Base-by-base conservation (phyloP, 345 rosid species). In the Salix arbutifolia region DNA sequence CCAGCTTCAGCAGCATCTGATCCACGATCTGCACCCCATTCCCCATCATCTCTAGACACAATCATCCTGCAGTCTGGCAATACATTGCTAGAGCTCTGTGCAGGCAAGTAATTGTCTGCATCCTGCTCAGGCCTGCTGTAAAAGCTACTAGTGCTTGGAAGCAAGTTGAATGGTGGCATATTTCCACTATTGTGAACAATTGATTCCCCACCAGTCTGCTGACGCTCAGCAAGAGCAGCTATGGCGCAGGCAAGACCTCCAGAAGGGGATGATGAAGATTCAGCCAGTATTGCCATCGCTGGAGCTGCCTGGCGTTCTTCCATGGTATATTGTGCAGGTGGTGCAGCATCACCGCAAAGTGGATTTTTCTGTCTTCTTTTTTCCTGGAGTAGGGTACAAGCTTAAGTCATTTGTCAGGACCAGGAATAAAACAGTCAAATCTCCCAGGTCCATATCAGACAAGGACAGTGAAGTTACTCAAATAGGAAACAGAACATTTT, bases 141-240 rank as follows among this genome's bases (percentile, higher is more conserved):
- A 79, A 76, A 87, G 81, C 87, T 84, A 66, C 88, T 76, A 66
- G 91, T 77, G 68, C 86, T 84, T 6, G 90, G 89, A 78, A 81
- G 87, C 85, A 84, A 82, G 84, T 75, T 81, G 80, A 76, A 80
- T 9, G 86, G 53, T 62, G 94, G 70, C 68, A 78, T 71, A 61
- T 87, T 85, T 65, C 81, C 86, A 74, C 69, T 76, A 69, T 74
- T 90, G 70, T 83, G 82, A 53, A 73, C 61, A 64, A 85, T 81
- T 76, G 92, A 81, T 80, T 90, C 97, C 17, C 89, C 94, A 76
- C 82, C 79, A 79, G 76, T 78, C 85, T 91, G 96, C 82, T 88
- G 96, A 65, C 92, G 91, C 87, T 95, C 97, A 67, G 97, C 93
- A 33, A 92, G 93, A 71, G 94, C 96, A 70, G 96, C 93, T 76